Evolutionary conservation across 1,139 yeast species (phyloP).

Genomic region (Candida mesenterica): DNA sequence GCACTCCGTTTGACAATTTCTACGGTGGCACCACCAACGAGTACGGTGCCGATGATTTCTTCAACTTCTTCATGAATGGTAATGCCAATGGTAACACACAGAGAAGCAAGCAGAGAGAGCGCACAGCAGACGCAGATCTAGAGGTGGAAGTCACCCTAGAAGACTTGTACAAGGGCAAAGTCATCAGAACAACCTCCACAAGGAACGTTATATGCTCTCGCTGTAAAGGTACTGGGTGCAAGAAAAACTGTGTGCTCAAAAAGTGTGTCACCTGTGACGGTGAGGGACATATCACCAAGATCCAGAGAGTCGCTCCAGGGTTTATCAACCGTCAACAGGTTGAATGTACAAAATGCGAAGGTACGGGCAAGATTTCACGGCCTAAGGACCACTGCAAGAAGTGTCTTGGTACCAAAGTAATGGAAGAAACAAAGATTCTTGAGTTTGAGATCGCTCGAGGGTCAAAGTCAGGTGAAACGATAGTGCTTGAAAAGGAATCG

Average conservation of each 20-base stretch:
- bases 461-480: conserved; percentile 56
- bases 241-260: conserved; percentile 54
- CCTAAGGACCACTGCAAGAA: conserved; percentile 73
- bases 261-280: conserved; percentile 74
- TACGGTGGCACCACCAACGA: conserved; percentile 31
- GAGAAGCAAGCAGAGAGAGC: conserved; percentile 13
- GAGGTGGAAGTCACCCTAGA: conserved; percentile 66
- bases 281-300: conserved; percentile 58
- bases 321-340: conserved; percentile 63
- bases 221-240: conserved; percentile 78
- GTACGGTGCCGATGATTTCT: conserved; percentile 66
- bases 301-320: conserved; percentile 74
- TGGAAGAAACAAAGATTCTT: conserved; percentile 67
- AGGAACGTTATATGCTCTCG: conserved; percentile 68
- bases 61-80: conserved; percentile 59
- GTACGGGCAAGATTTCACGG: conserved; percentile 62
- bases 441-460: conserved; percentile 82
- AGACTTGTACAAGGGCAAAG: conserved; percentile 80
- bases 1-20: conserved; percentile 45
- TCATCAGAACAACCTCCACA: conserved; percentile 69
- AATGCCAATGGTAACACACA: conserved; percentile 13
- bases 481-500: conserved; percentile 67
- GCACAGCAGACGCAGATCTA: conserved; percentile 67
- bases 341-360: conserved; percentile 70
- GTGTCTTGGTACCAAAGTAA: conserved; percentile 65